Evolutionary conservation across 805 yeast genomes (phyloP).

Genomic region (Hyphopichia homilentoma): DNA sequence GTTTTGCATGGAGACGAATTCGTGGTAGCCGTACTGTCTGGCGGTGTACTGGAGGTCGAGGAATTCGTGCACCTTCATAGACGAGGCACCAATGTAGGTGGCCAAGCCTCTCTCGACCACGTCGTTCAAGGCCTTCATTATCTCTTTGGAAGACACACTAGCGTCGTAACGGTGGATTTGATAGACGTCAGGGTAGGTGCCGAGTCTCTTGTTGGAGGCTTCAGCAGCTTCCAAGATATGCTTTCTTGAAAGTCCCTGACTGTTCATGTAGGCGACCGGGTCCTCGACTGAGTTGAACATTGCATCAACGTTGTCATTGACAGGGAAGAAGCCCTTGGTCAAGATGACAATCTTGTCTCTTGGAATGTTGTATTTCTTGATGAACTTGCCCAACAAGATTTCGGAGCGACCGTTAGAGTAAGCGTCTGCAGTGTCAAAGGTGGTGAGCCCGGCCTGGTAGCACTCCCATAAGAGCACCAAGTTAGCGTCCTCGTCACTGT

Average conservation of each 20-base stretch:
- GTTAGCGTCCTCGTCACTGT: conserved; percentile 18
- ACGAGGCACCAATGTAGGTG: conserved; percentile 10
- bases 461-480: conserved; percentile 21
- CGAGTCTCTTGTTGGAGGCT: conserved; percentile 40
- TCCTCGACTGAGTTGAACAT: too few relatives aligned
- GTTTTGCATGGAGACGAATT: conserved; percentile 6
- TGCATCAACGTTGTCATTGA: too few relatives aligned
- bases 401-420: conserved; percentile 19
- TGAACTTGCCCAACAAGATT: conserved; percentile 14
- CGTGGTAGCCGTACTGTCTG: neutral
- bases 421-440: conserved; percentile 21
- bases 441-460: conserved; percentile 19
- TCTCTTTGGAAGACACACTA: conserved; percentile 6
- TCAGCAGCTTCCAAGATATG: conserved; percentile 41
- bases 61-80: neutral
- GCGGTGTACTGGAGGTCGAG: conserved; percentile 1
- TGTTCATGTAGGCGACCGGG: conserved; percentile 18
- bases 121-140: conserved; percentile 10
- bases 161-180: conserved; percentile 7
- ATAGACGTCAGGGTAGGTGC: conserved; percentile 25
- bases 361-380: conserved; percentile 17
- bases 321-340: too few relatives aligned
- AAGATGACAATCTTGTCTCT: conserved; percentile 18
- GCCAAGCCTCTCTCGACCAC: conserved; percentile 7
- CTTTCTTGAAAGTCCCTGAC: conserved; percentile 31